These are phyloP conservation scores for Penicillium nordicum DNA, from an alignment of 2,329 filamentous ascomycete species.

Conservation along the genomic window DNA sequence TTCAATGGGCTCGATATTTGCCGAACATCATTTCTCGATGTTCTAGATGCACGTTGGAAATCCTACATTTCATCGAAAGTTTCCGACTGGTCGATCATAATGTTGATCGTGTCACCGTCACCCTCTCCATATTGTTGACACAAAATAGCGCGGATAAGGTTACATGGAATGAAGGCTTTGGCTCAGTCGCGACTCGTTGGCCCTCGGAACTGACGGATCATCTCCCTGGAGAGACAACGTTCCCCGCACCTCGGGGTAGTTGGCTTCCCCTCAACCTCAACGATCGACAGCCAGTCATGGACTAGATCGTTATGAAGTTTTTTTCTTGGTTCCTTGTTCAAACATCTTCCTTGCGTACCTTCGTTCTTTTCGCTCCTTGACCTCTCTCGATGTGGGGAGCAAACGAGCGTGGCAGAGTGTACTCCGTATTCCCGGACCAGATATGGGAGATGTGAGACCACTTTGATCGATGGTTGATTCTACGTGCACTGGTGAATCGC, in stretches of 20 bases:
- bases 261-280: conserved; percentile 9
- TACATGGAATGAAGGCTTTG: background rate
- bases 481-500: background rate
- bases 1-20: background rate
- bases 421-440: background rate
- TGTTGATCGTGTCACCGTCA: background rate
- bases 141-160: conserved; percentile 1
- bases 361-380: background rate
- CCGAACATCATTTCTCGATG: background rate
- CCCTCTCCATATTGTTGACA: background rate
- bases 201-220: conserved; percentile 8
- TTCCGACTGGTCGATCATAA: background rate
- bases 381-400: background rate
- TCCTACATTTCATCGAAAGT: background rate
- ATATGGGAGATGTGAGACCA: conserved; percentile 10
- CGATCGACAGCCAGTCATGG: conserved; percentile 14
- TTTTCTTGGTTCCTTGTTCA: background rate
- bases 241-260: conserved; percentile 19
- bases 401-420: background rate
- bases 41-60: background rate
- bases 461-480: background rate
- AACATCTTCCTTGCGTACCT: conserved; percentile 1
- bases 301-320: background rate
- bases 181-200: background rate
- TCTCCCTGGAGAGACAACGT: conserved; percentile 1